These are phyloP conservation scores for Metschnikowia baotianmanensis DNA, from an alignment of 805 yeast species.

Conservation along the genomic window DNA sequence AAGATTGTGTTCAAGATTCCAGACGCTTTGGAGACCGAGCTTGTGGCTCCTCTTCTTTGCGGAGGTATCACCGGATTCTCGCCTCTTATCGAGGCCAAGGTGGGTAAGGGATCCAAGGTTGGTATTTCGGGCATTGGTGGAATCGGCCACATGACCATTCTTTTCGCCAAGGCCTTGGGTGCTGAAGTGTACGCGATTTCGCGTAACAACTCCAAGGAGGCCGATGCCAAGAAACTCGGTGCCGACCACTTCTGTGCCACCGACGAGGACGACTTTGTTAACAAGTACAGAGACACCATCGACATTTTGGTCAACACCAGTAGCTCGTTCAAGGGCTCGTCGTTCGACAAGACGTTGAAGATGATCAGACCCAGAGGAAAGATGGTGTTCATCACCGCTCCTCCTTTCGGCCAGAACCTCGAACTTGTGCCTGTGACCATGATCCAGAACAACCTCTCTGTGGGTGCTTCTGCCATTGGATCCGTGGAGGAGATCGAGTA, in stretches of 20 bases:
- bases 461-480: slow-evolving; percentile 17
- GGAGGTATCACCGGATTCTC: slow-evolving; percentile 23
- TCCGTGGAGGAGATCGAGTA: slow-evolving; percentile 15
- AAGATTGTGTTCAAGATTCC: slow-evolving; percentile 19
- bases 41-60: slow-evolving; percentile 21
- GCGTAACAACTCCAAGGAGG: slow-evolving; percentile 48
- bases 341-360: slow-evolving; percentile 14
- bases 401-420: slow-evolving; percentile 13
- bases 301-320: slow-evolving; percentile 19
- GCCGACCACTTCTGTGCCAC: slow-evolving; percentile 40
- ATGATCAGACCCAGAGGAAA: slow-evolving; percentile 18
- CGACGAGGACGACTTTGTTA: slow-evolving; percentile 22
- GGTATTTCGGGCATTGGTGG: slow-evolving; percentile 69
- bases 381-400: slow-evolving; percentile 18
- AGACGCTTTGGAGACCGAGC: slow-evolving; percentile 13
- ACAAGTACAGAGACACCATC: slow-evolving; percentile 12
- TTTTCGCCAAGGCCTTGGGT: slow-evolving; percentile 60
- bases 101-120: slow-evolving; percentile 36
- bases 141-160: slow-evolving; percentile 62
- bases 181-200: slow-evolving; percentile 60
- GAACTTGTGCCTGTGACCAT: slow-evolving; percentile 9
- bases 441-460: slow-evolving; percentile 15
- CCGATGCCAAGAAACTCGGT: slow-evolving; percentile 52
- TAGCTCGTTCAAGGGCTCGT: slow-evolving; percentile 18
- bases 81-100: slow-evolving; percentile 19